A percentile compares a stretch with the other conserved stretches of the same genome.
These are phyloP conservation scores for Piper betle DNA, from an alignment of 164 flowering plant genomes.

Conservation along the genomic window DNA sequence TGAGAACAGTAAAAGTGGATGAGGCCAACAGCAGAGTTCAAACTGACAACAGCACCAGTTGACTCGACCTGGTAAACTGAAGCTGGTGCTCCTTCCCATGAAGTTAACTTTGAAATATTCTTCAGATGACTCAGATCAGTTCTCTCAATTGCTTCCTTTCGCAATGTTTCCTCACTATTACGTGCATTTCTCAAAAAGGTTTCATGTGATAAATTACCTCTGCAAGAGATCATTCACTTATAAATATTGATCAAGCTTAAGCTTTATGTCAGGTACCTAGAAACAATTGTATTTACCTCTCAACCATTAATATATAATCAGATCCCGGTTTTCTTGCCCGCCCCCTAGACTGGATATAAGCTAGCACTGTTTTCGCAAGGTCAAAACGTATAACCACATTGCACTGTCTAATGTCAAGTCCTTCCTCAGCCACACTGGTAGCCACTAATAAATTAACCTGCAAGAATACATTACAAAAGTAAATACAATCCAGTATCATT, in stretches of 20 bases:
- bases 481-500: not conserved
- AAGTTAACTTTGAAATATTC: constrained; percentile 45
- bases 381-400: constrained; percentile 99
- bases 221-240: constrained; percentile 10
- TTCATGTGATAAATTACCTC: constrained; percentile 83
- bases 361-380: constrained; percentile 98
- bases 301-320: constrained; percentile 95
- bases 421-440: constrained; percentile 99
- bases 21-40: constrained; percentile 98
- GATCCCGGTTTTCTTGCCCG: constrained; percentile 99
- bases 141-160: constrained; percentile 94
- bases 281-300: constrained; percentile 49
- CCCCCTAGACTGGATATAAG: constrained; percentile 96
- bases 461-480: not conserved
- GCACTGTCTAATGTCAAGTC: constrained; percentile 97
- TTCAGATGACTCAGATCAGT: constrained; percentile 94
- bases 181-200: constrained; percentile 88
- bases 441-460: constrained; percentile 93
- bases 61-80: constrained; percentile 90
- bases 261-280: not conserved
- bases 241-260: constrained; percentile 1
- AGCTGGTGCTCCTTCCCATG: constrained; percentile 54
- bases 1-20: constrained; percentile 96
- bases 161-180: constrained; percentile 94
- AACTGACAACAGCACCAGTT: constrained; percentile 95